These are phyloP conservation scores for Epicoccum nigrum DNA, from an alignment of 2,329 filamentous ascomycete species.

Conservation along the genomic window DNA sequence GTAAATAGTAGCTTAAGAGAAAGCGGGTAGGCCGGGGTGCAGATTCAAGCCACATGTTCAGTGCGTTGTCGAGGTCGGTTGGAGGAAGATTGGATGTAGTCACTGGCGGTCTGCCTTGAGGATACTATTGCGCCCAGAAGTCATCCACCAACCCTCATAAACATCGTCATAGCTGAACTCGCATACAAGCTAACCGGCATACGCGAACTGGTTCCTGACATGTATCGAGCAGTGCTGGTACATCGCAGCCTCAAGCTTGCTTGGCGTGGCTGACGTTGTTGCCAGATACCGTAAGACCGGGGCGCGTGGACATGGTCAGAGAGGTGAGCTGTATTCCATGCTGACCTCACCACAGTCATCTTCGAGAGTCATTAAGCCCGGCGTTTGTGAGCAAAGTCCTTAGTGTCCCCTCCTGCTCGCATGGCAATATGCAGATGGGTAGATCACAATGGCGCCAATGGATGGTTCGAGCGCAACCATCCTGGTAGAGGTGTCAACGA, in stretches of 20 bases:
- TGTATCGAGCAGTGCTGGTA: not conserved
- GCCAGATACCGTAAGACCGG: conserved; percentile 3
- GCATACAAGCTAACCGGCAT: not conserved
- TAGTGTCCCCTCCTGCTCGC: not conserved
- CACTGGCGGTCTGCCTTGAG: conserved; percentile 6
- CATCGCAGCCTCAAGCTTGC: conserved; percentile 5
- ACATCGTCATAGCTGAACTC: conserved; percentile 12
- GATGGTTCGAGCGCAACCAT: not conserved
- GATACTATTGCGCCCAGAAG: not conserved
- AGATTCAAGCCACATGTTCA: not conserved
- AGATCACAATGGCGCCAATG: no score
- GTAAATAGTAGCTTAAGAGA: not conserved
- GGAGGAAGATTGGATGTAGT: not conserved
- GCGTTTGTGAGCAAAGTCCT: not conserved
- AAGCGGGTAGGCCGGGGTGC: not conserved
- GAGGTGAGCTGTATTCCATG: not conserved
- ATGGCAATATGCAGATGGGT: not conserved
- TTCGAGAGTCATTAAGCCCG: not conserved
- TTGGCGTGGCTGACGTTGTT: conserved; percentile 14
- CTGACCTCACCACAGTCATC: conserved; percentile 3
- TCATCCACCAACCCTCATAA: conserved; percentile 3
- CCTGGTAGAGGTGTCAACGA: not conserved
- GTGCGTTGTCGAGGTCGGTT: not conserved
- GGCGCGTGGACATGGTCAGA: not conserved
- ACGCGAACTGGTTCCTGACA: conserved; percentile 10